Base-by-base conservation (phyloP, 1,284 basidiomycete genomes). In the Flammula alnicola region DNA sequence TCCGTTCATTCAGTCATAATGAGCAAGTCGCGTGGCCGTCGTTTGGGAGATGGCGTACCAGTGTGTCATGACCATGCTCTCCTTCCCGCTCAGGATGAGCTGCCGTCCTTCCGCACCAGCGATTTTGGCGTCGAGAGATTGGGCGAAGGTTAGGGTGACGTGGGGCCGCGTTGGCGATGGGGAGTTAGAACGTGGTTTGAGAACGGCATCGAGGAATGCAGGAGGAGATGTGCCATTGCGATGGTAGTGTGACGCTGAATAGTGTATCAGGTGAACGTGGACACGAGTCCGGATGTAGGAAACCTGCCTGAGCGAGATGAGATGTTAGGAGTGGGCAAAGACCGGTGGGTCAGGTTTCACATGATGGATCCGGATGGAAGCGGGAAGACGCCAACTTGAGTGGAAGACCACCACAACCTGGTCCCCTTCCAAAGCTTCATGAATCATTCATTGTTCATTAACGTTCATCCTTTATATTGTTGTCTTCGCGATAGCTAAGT, bases 61-160 rank as follows among this genome's bases (percentile, higher is more conserved):
- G 68, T 98, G 96, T 10, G 96, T 98, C 91, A 99, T 94, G 37
- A 84, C 62, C 88, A 96, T 91, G 66, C 91, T 95, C 63, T 97
- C 91, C 29, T 77, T 71, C 1, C 95, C 89, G 59, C 92, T 95
- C 44, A 99, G 75, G 14, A 83, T 79, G 27, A 99, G 79, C 68
- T 95, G 93, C 57, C 75, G 74, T 5, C 92, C 87, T 11, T 76
- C 75, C 4, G 70, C 68, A 0, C 92, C 94, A 0, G 93, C 93
- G 54, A 98, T 96, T 69, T 94, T 95, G 25, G 84, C 92, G 72
- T 99, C 95, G 39, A 95, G 73, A 1, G 93, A 96, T 67, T 98
- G 95, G 1, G 96, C 96, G 71, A 95, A 99, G 1, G 96, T 97
- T 7, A 99, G 72, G 0, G 95, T 98, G 16, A 91, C 81, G 45